Evolutionary conservation across 2,329 filamentous ascomycete species (phyloP).

Genomic region (Macrophomina pseudophaseolina): DNA sequence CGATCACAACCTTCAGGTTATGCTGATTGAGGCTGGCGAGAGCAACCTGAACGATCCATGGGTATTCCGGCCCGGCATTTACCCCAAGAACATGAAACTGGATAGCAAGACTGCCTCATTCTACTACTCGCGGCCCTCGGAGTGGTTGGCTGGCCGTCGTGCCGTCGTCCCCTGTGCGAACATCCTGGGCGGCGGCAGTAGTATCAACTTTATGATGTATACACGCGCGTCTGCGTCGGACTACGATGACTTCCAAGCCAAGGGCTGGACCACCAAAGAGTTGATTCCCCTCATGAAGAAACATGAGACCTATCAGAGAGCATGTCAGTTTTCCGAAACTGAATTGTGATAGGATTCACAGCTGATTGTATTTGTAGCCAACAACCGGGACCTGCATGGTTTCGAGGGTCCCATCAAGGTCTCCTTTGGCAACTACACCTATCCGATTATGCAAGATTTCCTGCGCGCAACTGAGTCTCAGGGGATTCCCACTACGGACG

Average conservation of each 20-base stretch:
- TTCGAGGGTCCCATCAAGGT: conserved; percentile 83
- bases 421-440: conserved; percentile 78
- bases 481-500: conserved; percentile 76
- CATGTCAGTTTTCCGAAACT: conserved; percentile 50
- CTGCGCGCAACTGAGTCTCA: conserved; percentile 73
- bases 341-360: neutral
- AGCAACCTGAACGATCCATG: conserved; percentile 78
- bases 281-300: conserved; percentile 79
- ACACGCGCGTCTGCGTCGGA: conserved; percentile 73
- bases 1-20: conserved; percentile 73
- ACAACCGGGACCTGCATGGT: conserved; percentile 70
- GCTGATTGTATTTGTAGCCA: conserved; percentile 43
- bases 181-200: conserved; percentile 72
- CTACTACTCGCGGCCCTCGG: conserved; percentile 76
- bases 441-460: conserved; percentile 83
- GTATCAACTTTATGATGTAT: conserved; percentile 84
- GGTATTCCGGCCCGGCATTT: conserved; percentile 77
- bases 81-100: conserved; percentile 78
- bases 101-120: conserved; percentile 83
- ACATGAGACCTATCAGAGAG: conserved; percentile 75
- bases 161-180: conserved; percentile 78
- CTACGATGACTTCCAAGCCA: conserved; percentile 79
- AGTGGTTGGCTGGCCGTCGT: conserved; percentile 72
- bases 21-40: conserved; percentile 74
- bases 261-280: conserved; percentile 80